Percentiles rank a stretch among this genome's conserved stretches.
Evolutionary conservation across 1,284 basidiomycete species (phyloP).

Genomic region (Melampsora americana): DNA sequence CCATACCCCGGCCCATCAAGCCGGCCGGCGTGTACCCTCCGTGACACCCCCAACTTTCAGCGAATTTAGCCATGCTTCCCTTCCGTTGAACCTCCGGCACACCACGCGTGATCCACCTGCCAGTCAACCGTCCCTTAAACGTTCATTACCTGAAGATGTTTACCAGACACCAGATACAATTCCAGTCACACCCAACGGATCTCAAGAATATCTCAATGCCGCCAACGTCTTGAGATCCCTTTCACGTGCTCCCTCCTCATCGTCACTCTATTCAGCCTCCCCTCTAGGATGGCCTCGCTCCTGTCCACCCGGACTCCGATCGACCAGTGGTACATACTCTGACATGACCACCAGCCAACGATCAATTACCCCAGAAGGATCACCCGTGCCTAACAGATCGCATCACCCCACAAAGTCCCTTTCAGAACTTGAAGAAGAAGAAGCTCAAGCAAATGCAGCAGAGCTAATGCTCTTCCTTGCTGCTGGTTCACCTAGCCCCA

Average conservation of each 20-base stretch:
- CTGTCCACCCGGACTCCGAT: slow-evolving; percentile 7
- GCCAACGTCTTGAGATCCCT: neutral
- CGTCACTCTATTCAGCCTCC: no score
- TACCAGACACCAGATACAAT: no score
- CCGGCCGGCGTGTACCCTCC: neutral
- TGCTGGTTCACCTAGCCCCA: slow-evolving; percentile 32
- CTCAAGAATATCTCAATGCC: neutral
- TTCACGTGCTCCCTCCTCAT: neutral
- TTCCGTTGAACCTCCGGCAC: no score
- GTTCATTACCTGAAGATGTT: no score
- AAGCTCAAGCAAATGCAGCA: slow-evolving; percentile 28
- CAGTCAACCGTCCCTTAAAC: no score
- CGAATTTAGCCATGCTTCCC: no score
- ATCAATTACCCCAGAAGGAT: slow-evolving; percentile 25
- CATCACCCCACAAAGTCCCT: slow-evolving; percentile 11
- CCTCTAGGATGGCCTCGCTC: no score
- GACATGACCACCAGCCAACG: slow-evolving; percentile 25
- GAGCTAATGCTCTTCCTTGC: slow-evolving; percentile 42
- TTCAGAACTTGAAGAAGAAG: slow-evolving; percentile 26
- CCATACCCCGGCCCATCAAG: slow-evolving; percentile 2
- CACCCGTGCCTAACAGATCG: neutral
- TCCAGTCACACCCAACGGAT: no score
- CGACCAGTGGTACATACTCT: slow-evolving; percentile 4
- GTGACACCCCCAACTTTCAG: no score
- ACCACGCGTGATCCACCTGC: no score